Evolutionary conservation across 805 yeast genomes (phyloP), one percentile per base, ranked within the genome.

Genomic region (Saturnispora ahearnii): DNA sequence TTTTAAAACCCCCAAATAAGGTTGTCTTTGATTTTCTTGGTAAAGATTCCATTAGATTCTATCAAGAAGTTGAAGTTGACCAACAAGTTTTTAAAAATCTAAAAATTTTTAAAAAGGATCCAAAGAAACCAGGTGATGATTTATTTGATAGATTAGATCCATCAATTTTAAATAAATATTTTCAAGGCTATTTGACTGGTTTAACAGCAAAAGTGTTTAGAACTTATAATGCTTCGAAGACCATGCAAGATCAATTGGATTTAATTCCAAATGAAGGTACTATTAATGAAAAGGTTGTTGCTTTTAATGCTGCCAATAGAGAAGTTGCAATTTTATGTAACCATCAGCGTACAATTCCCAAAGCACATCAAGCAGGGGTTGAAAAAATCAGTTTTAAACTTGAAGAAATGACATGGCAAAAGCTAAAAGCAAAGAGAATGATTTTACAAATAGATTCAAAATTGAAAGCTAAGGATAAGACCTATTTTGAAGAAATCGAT

Each of bases 201-300:
- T 73, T 90, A 55, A 89, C 97, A 0, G 98, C 98, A 4, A 90
- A 90, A 66, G 97, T 90, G 21, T 91, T 90, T 74, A 95, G 98
- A 81, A 90, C 98, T 0, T 90, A 87, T 63, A 90, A 90, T 69
- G 98, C 98, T 0, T 87, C 96, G 1, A 86, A 87, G 65, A 89
- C 96, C 2, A 91, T 90, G 97, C 97, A 90, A 66, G 95, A 90
- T 60, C 96, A 88, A 64, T 67, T 91, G 53, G 96, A 86, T 62
- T 69, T 82, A 59, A 88, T 91, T 57, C 75, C 83, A n/a, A 85
- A 87, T 63, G 84, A 79, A 61, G 96, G 96, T 28, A 79, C 95
- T 0, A 84, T 87, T 4, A 83, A 85, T 24, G 97, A 90, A 63
- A 91, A 88, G 59, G 82, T 90, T 46, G 82, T 90, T 50, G 81